Percentiles rank a stretch among this genome's conserved stretches.
phyloP scores from a whole-genome alignment of 1,284 basidiomycete species.

The Lignosus rhinocerotis region DNA sequence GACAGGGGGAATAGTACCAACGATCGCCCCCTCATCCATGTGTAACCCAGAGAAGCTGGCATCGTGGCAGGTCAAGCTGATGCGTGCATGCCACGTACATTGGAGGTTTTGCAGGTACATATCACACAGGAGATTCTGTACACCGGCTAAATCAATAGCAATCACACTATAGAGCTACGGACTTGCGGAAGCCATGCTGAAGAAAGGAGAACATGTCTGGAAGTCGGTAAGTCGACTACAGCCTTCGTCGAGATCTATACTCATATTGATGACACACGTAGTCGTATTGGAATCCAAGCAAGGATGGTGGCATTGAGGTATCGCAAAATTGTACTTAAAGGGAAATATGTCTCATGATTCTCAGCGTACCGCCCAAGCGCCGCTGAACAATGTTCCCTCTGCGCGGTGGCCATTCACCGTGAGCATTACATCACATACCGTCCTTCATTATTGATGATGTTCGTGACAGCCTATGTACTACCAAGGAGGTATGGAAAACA shows the following conservation, averaged over 20 bases:
- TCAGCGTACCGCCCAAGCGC: constrained; percentile 31
- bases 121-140: no score
- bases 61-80: constrained; percentile 78
- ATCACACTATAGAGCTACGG: constrained; percentile 63
- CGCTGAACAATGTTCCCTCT: neutral
- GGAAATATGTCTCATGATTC: neutral
- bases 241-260: neutral
- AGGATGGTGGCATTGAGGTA: constrained; percentile 62
- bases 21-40: neutral
- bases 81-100: constrained; percentile 75
- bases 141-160: no score
- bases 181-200: constrained; percentile 60
- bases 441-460: neutral
- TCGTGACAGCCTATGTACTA: constrained; percentile 62
- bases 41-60: constrained; percentile 47
- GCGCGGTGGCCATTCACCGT: constrained; percentile 67
- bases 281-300: constrained; percentile 72
- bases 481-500: constrained; percentile 71
- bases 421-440: neutral
- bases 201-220: constrained; percentile 67
- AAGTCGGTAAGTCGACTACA: constrained; percentile 47
- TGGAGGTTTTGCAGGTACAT: constrained; percentile 72
- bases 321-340: neutral
- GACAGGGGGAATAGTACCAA: neutral
- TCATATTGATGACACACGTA: constrained; percentile 27